Conservation (phyloP, 768 basidiomycete genomes). For the Boletus vinaceobasis region DNA sequence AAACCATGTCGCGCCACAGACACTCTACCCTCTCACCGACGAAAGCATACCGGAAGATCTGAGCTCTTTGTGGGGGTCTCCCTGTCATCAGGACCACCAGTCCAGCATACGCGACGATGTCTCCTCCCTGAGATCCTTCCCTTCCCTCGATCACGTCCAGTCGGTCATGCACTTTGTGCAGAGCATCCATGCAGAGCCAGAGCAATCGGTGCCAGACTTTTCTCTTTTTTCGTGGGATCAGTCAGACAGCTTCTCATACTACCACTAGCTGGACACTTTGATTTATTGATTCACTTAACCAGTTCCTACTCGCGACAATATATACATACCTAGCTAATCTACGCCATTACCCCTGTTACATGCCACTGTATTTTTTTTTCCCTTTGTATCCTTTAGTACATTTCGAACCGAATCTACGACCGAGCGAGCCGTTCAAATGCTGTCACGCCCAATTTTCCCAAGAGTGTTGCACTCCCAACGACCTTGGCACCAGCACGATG, state of each 20-base stretch:
- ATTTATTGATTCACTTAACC: constrained; percentile 30
- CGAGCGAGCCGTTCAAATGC: constrained; percentile 46
- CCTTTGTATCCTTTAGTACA: constrained; percentile 12
- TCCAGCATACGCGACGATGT: neutral
- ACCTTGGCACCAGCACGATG: constrained; percentile 67
- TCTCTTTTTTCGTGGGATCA: constrained; percentile 23
- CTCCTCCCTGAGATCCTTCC: neutral
- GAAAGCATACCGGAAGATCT: neutral
- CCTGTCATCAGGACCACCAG: constrained; percentile 7
- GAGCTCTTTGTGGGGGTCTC: neutral
- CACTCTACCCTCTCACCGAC: neutral
- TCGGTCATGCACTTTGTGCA: constrained; percentile 14
- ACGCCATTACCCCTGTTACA: neutral
- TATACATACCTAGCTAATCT: constrained; percentile 18
- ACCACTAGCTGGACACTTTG: constrained; percentile 16
- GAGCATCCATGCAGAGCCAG: neutral
- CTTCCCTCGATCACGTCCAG: constrained; percentile 6
- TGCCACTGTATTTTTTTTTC: constrained; percentile 23
- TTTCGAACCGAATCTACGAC: constrained; percentile 4
- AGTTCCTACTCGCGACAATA: constrained; percentile 1
- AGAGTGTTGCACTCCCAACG: constrained; percentile 59
- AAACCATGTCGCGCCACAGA: constrained; percentile 2
- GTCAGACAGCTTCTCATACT: constrained; percentile 21
- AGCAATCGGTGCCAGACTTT: constrained; percentile 14
- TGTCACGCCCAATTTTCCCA: constrained; percentile 51